Evolutionary conservation across 805 yeast genomes (phyloP).

Genomic region (Yarrowia osloensis): DNA sequence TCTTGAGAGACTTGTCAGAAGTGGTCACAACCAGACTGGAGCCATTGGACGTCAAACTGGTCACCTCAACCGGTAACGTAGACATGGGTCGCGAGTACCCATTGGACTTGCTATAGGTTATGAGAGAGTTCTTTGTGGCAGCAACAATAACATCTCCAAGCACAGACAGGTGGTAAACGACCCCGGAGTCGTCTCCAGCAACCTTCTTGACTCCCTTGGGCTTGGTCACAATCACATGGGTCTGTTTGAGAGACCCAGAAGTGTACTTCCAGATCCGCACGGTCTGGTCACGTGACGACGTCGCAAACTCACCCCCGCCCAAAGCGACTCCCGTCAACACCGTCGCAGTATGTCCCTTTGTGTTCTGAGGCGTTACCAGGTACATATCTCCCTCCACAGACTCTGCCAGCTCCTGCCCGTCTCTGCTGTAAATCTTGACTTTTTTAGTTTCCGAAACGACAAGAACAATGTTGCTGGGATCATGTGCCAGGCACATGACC

Average conservation of each 20-base stretch:
- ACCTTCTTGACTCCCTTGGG: constrained; percentile 35
- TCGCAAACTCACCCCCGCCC: constrained; percentile 36
- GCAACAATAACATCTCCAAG: background rate
- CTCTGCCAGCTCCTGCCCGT: constrained; percentile 38
- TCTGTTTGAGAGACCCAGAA: constrained; percentile 36
- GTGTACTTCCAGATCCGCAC: constrained; percentile 44
- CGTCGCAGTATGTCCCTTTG: constrained; percentile 44
- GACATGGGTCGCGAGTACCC: constrained; percentile 36
- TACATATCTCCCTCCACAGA: constrained; percentile 44
- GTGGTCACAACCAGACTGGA: background rate
- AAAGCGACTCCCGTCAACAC: constrained; percentile 36
- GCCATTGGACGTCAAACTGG: constrained; percentile 40
- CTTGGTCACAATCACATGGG: constrained; percentile 39
- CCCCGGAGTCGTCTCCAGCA: constrained; percentile 32
- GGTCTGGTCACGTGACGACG: constrained; percentile 42
- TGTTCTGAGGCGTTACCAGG: constrained; percentile 43
- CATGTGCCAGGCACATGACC: constrained; percentile 35
- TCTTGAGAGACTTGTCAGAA: constrained; percentile 36
- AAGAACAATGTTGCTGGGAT: constrained; percentile 34
- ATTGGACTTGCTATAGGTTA: constrained; percentile 33
- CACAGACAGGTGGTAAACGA: background rate
- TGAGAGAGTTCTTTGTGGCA: constrained; percentile 35
- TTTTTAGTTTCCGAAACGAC: constrained; percentile 36
- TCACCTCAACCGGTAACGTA: constrained; percentile 37
- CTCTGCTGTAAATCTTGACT: constrained; percentile 38